Conservation (phyloP, 1,139 yeast genomes). For the Scheffersomyces insectosa region DNA sequence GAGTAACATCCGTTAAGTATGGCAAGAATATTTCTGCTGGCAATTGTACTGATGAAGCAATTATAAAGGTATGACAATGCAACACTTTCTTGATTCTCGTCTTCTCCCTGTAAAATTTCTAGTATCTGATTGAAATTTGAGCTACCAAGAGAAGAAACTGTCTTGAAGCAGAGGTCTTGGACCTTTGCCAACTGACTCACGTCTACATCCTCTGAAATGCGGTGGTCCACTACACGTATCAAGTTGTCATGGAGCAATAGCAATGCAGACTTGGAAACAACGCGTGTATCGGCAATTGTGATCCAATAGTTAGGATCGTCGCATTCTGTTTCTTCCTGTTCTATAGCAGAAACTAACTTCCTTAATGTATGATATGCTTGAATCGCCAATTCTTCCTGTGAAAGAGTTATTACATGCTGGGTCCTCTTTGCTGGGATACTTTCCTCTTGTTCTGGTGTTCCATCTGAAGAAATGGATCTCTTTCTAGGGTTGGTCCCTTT, state of each 20-base stretch:
- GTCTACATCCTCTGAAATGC: slow-evolving; percentile 5
- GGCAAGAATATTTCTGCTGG: slow-evolving; percentile 41
- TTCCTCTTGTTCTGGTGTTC: neutral
- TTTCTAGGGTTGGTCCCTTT: neutral
- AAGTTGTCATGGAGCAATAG: slow-evolving; percentile 6
- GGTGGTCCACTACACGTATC: slow-evolving; percentile 3
- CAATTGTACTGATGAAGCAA: slow-evolving; percentile 26
- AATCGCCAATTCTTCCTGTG: neutral
- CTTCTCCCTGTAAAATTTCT: neutral
- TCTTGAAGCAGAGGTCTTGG: slow-evolving; percentile 9
- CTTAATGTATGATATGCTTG: neutral
- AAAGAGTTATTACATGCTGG: slow-evolving; percentile 1
- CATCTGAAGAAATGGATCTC: neutral
- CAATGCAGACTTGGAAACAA: slow-evolving; percentile 5
- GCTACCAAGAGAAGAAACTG: slow-evolving; percentile 1
- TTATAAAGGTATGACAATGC: slow-evolving; percentile 1
- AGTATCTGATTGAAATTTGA: neutral
- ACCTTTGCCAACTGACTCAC: slow-evolving; percentile 5
- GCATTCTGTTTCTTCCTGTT: slow-evolving; percentile 1
- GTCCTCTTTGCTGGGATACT: slow-evolving; percentile 4
- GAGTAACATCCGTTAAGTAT: slow-evolving; percentile 39
- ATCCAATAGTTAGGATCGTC: slow-evolving; percentile 5
- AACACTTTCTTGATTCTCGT: neutral
- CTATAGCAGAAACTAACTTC: neutral
- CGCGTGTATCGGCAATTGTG: slow-evolving; percentile 1